Conservation (phyloP, 768 basidiomycete species). For the Tricholomella constricta region DNA sequence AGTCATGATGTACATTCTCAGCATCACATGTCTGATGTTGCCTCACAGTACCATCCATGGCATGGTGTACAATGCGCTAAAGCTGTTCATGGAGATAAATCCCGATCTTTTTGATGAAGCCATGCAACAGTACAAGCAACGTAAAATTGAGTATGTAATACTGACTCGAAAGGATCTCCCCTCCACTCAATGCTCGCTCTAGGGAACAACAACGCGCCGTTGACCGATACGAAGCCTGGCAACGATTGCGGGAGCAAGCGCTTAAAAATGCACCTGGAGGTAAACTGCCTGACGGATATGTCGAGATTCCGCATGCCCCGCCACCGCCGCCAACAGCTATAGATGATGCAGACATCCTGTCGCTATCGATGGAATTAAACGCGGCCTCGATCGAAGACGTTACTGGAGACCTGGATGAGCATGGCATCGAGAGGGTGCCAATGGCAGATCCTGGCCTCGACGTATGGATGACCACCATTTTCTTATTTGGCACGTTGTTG, state of each 20-base stretch:
- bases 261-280: constrained; percentile 67
- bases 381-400: constrained; percentile 79
- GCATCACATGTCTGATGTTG: background rate
- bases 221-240: constrained; percentile 87
- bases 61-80: constrained; percentile 98
- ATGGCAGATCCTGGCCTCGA: constrained; percentile 90
- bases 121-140: constrained; percentile 91
- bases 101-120: constrained; percentile 93
- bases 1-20: constrained; percentile 29
- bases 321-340: constrained; percentile 77
- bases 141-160: constrained; percentile 73
- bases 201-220: constrained; percentile 91
- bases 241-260: constrained; percentile 78
- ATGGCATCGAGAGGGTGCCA: constrained; percentile 84
- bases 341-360: constrained; percentile 85
- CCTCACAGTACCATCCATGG: constrained; percentile 88
- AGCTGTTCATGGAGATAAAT: constrained; percentile 99
- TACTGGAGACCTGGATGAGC: constrained; percentile 72
- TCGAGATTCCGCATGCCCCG: constrained; percentile 65
- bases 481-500: background rate
- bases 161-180: background rate
- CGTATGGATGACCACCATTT: constrained; percentile 48
- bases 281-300: constrained; percentile 70
- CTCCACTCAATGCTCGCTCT: constrained; percentile 2
- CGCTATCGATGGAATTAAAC: constrained; percentile 87